phyloP scores from a whole-genome alignment of 441 rosid genomes.

The Populus hybrid region DNA sequence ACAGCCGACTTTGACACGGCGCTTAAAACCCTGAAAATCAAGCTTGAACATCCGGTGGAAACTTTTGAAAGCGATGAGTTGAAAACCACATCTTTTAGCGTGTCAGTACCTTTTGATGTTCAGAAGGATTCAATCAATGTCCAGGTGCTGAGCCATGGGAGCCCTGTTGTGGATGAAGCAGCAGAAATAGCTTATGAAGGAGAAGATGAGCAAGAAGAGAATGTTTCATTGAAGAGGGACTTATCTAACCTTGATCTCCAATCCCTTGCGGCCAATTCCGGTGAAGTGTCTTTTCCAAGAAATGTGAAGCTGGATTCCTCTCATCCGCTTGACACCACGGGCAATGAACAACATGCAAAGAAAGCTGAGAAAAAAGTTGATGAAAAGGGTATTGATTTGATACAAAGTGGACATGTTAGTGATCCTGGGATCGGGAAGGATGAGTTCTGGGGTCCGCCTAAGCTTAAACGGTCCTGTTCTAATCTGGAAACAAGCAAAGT shows the following conservation, averaged over 20 bases:
- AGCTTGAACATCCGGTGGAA: constrained; percentile 51
- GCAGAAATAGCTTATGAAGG: constrained; percentile 62
- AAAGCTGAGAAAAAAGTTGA: constrained; percentile 17
- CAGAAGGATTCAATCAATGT: constrained; percentile 22
- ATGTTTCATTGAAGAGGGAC: constrained; percentile 47
- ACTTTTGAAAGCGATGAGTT: constrained; percentile 48
- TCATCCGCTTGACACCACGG: constrained; percentile 28
- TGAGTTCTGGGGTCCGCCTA: constrained; percentile 62
- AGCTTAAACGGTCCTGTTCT: constrained; percentile 83
- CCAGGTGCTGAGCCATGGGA: constrained; percentile 34
- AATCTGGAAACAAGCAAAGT: constrained; percentile 51
- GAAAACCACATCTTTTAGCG: constrained; percentile 32
- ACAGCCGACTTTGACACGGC: constrained; percentile 26
- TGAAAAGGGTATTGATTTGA: constrained; percentile 22
- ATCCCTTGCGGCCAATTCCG: constrained; percentile 28
- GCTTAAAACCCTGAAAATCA: constrained; percentile 44
- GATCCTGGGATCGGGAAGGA: constrained; percentile 74
- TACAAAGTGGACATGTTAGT: constrained; percentile 68
- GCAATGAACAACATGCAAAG: constrained; percentile 25
- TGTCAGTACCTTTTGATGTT: constrained; percentile 25
- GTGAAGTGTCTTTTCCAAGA: constrained; percentile 17
- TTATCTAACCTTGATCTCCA: constrained; percentile 56
- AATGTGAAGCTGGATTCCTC: constrained; percentile 24
- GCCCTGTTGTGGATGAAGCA: constrained; percentile 31
- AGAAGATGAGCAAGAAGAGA: constrained; percentile 72